phyloP scores from a whole-genome alignment of 345 rosid genomes.

The Litchi chinensis region DNA sequence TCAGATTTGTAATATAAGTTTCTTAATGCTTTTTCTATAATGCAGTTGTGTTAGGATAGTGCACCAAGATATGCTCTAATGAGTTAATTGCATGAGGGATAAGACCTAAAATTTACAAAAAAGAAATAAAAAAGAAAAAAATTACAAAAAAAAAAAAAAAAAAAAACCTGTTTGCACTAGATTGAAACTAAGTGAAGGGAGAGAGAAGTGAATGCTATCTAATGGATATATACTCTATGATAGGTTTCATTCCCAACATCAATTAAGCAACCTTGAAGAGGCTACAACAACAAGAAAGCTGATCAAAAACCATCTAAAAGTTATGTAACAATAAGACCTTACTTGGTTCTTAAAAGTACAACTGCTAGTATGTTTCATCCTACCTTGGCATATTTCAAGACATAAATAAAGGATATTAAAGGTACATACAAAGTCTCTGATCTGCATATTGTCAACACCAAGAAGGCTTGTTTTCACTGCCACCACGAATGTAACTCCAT shows the following conservation, averaged over 20 bases:
- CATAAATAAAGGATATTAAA: constrained; percentile 14
- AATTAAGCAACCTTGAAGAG: constrained; percentile 1
- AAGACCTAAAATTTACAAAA: neutral
- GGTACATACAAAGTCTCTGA: constrained; percentile 58
- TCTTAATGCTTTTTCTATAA: neutral
- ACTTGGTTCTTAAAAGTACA: constrained; percentile 3
- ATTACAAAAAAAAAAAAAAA: too few relatives aligned
- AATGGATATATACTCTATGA: neutral
- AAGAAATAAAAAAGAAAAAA: neutral
- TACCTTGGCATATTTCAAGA: neutral
- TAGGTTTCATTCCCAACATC: neutral
- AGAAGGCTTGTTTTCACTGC: constrained; percentile 59
- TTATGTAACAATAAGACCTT: neutral
- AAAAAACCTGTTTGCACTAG: too few relatives aligned
- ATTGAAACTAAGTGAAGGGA: neutral
- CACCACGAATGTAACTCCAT: constrained; percentile 22
- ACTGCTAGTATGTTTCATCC: neutral
- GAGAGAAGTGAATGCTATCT: neutral
- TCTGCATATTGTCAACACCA: constrained; percentile 43
- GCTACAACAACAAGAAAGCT: neutral
- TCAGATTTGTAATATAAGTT: neutral
- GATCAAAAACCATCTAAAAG: neutral
- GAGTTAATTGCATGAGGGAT: neutral
- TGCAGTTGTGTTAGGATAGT: neutral
- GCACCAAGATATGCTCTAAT: neutral